Percentiles rank a stretch among this genome's conserved stretches.
phyloP scores from a whole-genome alignment of 208 protist genomes.

The Kentomonas sorsogonicus region DNA sequence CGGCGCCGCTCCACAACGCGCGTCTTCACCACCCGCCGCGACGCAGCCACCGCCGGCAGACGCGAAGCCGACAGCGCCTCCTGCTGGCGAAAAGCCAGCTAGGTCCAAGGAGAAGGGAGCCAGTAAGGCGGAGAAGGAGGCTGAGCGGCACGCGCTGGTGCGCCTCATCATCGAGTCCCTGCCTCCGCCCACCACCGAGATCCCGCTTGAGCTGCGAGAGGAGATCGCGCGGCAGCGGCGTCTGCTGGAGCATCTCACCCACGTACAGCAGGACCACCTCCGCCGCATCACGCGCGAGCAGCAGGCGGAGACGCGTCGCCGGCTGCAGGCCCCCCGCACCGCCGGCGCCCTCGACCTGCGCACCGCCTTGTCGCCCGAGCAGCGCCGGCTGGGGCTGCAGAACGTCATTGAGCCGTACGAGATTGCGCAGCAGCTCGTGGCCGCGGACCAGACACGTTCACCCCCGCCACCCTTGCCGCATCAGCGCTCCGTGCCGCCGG shows the following conservation, averaged over 20 bases:
- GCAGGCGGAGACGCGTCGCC: constrained; percentile 23
- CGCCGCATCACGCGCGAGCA: constrained; percentile 18
- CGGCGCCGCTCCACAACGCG: no score
- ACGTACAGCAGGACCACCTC: constrained; percentile 35
- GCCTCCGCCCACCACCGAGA: constrained; percentile 23
- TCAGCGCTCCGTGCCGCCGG: constrained; percentile 23
- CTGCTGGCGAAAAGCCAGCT: no score
- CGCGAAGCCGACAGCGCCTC: no score
- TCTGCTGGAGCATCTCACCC: constrained; percentile 41
- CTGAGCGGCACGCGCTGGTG: constrained; percentile 19
- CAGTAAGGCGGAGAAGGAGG: constrained; percentile 11
- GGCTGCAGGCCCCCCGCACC: constrained; percentile 21
- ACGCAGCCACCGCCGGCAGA: no score
- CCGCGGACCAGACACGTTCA: background rate
- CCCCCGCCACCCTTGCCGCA: no score
- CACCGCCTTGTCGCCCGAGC: background rate
- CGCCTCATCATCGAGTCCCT: constrained; percentile 17
- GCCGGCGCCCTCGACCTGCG: constrained; percentile 12
- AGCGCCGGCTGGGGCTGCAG: constrained; percentile 11
- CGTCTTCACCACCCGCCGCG: no score
- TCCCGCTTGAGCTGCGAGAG: constrained; percentile 33
- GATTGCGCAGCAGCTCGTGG: constrained; percentile 10
- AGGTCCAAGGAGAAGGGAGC: background rate
- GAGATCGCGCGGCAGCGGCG: constrained; percentile 51
- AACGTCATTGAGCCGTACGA: constrained; percentile 16